phyloP scores from a whole-genome alignment of 1,139 yeast species.

The Pneumocystis sp. region DNA sequence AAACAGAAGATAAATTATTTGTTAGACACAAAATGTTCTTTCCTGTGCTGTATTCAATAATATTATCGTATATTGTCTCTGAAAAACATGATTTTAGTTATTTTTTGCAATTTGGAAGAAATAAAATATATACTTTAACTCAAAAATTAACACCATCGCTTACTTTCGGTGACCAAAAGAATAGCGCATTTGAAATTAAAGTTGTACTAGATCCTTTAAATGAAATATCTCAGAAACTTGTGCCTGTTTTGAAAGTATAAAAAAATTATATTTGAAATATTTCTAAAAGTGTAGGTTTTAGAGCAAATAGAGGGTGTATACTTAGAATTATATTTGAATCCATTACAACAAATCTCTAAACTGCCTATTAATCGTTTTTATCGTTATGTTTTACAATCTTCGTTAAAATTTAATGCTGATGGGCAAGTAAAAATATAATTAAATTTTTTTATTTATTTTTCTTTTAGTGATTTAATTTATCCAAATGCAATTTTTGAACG shows the following conservation, averaged over 20 bases:
- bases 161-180: conserved; percentile 15
- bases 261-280: neutral
- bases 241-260: conserved; percentile 32
- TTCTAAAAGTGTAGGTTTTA: conserved; percentile 20
- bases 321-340: conserved; percentile 46
- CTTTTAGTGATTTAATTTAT: conserved; percentile 13
- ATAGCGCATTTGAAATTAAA: conserved; percentile 31
- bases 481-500: conserved; percentile 25
- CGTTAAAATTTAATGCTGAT: conserved; percentile 29
- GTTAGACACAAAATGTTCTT: neutral
- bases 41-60: neutral
- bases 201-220: conserved; percentile 58
- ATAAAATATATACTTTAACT: neutral
- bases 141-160: conserved; percentile 14
- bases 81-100: neutral
- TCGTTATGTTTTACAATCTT: conserved; percentile 31
- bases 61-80: neutral
- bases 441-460: neutral
- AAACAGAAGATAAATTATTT: neutral
- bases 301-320: conserved; percentile 26
- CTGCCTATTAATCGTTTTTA: conserved; percentile 47
- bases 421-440: conserved; percentile 21
- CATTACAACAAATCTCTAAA: conserved; percentile 31
- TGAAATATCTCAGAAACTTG: conserved; percentile 49
- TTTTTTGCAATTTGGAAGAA: neutral